Evolutionary conservation across 1,284 basidiomycete species (phyloP), one percentile per base, ranked within the genome.

Genomic region (Cystobasidium sp.): DNA sequence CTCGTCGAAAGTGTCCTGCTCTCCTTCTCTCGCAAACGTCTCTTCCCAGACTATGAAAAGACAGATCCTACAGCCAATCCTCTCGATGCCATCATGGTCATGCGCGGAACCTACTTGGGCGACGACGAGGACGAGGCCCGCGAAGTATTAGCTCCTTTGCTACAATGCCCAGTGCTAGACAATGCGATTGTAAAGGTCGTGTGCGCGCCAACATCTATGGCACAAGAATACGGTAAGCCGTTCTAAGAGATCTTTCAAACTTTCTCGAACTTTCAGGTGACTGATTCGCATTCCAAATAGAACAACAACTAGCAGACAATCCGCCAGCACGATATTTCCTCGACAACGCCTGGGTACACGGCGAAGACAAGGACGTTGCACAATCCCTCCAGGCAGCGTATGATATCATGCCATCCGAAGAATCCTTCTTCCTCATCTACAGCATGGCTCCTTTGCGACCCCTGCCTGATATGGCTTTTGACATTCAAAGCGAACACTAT

Each of bases 401-500:
- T 31, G 55, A 46, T 22, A 53, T 61, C 5, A 43, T 71, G n/a
- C 66, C 68, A 14, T 55, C 68, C 16, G 18, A 41, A 46, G 46
- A 58, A 37, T 71, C 68, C 6, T 67, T 55, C 49, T 55, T 59
- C 51, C 62, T 67, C 9, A 55, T 39, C 5, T 63, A 64, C 66
- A 59, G 53, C 10, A 52, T 55, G 43, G 66, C 51, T 12, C 66
- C 66, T 6, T 44, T 68, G 18, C 66, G 66, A 7, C 39, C 37
- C 1, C 52, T 68, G 6, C 66, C 66, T 6, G 66, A 68, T 37
- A 68, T 68, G 66, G 66, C 66, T 18, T 68, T 68, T 16, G 51
- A 68, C 39, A 68, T 68, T 20, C 66, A 68, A 39, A 68, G 16
- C 3, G 66, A 68, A 44, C 64, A 56, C 24, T 68, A 68, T 53